These are phyloP conservation scores for Pseudogymnoascus sp. DNA, from an alignment of 2,329 filamentous ascomycete genomes.

Conservation along the genomic window DNA sequence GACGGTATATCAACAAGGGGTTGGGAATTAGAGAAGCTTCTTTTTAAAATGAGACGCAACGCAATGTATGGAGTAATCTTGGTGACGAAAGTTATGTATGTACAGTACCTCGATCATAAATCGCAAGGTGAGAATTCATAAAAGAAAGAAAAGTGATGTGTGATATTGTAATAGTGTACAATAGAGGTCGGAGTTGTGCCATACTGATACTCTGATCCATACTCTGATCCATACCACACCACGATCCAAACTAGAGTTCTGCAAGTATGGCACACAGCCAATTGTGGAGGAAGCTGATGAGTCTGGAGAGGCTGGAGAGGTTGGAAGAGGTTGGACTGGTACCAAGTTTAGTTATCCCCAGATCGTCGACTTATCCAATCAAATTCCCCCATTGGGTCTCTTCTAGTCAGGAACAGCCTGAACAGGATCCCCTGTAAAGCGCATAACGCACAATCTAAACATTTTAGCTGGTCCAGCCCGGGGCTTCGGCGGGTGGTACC, in stretches of 20 bases:
- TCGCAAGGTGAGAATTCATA: background rate
- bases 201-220: too few species aligned
- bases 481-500: background rate
- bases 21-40: slow-evolving; percentile 3
- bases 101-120: background rate
- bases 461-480: background rate
- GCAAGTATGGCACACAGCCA: background rate
- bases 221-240: background rate
- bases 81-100: background rate
- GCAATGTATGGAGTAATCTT: background rate
- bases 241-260: background rate
- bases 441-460: background rate
- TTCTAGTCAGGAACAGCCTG: slow-evolving; percentile 1
- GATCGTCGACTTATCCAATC: background rate
- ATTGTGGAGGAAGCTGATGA: background rate
- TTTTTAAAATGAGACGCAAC: background rate
- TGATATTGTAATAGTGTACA: background rate
- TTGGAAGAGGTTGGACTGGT: background rate
- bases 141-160: background rate
- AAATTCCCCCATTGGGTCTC: background rate
- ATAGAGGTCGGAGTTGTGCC: background rate
- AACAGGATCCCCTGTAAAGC: background rate
- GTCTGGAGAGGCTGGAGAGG: background rate
- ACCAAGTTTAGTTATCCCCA: background rate
- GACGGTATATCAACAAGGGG: background rate